Evolutionary conservation across 2,329 filamentous ascomycete species (phyloP).

Genomic region (Emergomyces orientalis): DNA sequence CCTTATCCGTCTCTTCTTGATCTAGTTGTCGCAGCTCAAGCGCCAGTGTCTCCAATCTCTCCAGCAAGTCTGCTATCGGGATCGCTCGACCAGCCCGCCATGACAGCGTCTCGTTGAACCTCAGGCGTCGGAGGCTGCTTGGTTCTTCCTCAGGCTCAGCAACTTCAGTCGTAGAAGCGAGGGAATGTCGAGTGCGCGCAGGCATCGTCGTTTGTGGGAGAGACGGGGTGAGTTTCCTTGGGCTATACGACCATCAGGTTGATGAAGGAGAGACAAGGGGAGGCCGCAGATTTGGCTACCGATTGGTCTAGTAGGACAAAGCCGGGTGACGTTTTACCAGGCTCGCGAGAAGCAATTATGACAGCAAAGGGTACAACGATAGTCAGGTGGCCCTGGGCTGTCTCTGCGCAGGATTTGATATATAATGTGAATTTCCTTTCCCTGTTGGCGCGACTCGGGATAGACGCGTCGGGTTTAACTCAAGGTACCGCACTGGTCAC

Average conservation of each 20-base stretch:
- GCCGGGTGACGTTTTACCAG: background rate
- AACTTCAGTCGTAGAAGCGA: constrained; percentile 25
- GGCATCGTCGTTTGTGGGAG: constrained; percentile 28
- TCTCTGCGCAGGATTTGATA: background rate
- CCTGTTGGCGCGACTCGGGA: background rate
- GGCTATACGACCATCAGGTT: constrained; percentile 1
- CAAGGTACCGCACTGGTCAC: background rate
- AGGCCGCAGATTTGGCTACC: background rate
- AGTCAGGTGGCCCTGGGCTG: background rate
- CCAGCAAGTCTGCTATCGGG: constrained; percentile 68
- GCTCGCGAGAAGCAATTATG: background rate
- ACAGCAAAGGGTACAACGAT: background rate
- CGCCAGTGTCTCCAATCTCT: constrained; percentile 68
- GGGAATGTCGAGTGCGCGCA: constrained; percentile 35
- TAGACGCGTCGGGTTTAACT: constrained; percentile 7
- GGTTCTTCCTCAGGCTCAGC: constrained; percentile 24
- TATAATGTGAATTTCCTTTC: background rate
- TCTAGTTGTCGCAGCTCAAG: constrained; percentile 78
- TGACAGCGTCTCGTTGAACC: constrained; percentile 77
- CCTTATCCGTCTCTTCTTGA: constrained; percentile 72
- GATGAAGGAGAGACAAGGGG: background rate
- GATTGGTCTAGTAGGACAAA: background rate
- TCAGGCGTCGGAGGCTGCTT: constrained; percentile 41
- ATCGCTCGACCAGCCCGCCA: constrained; percentile 91
- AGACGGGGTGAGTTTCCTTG: constrained; percentile 16